Conservation (phyloP, 2,329 filamentous ascomycete species). For the Microsporum audouinii region DNA sequence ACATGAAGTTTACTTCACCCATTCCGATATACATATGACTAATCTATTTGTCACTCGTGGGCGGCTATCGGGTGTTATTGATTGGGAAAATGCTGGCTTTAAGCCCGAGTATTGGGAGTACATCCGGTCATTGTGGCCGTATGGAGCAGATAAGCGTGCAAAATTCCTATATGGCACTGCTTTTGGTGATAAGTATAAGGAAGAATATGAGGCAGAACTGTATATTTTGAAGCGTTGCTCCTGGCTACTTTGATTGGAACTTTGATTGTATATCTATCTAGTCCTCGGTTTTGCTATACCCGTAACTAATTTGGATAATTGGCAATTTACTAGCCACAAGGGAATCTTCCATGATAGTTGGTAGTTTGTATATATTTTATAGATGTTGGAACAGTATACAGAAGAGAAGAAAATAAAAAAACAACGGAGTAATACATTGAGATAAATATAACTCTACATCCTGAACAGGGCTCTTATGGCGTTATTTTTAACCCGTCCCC, state of each 20-base stretch:
- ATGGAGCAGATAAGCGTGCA: not conserved
- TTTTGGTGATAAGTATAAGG: slow-evolving; percentile 11
- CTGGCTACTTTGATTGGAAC: not conserved
- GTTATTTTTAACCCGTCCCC: no score
- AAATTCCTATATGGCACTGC: not conserved
- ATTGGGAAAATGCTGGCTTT: slow-evolving; percentile 11
- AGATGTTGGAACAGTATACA: not conserved
- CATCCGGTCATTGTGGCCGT: slow-evolving; percentile 4
- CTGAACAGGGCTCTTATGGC: no score
- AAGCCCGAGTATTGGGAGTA: slow-evolving; percentile 14
- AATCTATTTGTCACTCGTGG: slow-evolving; percentile 10
- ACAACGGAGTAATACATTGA: not conserved
- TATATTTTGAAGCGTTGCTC: slow-evolving; percentile 3
- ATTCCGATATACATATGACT: slow-evolving; percentile 6
- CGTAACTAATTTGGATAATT: no score
- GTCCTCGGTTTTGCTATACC: no score
- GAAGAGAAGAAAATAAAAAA: not conserved
- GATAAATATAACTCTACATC: not conserved
- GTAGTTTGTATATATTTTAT: no score
- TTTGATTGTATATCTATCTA: no score
- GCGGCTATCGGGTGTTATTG: slow-evolving; percentile 9
- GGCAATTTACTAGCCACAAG: no score
- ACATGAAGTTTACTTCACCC: slow-evolving; percentile 12
- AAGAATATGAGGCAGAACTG: slow-evolving; percentile 8
- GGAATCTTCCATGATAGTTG: no score